Percentiles rank a stretch among this genome's conserved stretches.
Conservation (phyloP, 768 basidiomycete genomes). For the Tricholoma furcatifolium region DNA sequence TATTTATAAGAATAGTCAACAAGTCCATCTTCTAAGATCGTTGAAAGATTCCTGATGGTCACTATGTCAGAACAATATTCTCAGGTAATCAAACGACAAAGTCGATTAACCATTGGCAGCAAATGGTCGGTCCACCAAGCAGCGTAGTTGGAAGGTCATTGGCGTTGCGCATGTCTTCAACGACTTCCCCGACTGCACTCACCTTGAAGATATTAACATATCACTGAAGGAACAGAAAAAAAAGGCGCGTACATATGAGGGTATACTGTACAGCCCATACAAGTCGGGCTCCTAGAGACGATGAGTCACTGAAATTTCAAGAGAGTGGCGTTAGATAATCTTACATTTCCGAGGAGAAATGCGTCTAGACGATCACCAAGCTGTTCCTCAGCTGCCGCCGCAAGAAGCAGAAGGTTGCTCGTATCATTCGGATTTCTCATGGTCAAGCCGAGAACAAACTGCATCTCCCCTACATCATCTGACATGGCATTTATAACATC, state of each 20-base stretch:
- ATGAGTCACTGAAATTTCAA: not conserved
- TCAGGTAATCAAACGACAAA: not conserved
- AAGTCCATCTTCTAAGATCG: conserved; percentile 32
- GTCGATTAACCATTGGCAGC: conserved; percentile 30
- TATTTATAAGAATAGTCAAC: conserved; percentile 31
- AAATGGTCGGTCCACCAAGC: conserved; percentile 31
- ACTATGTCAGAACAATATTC: not conserved
- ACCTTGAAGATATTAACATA: conserved; percentile 18
- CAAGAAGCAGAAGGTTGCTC: conserved; percentile 24
- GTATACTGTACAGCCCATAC: conserved; percentile 32
- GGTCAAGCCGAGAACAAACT: conserved; percentile 33
- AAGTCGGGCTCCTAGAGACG: conserved; percentile 33
- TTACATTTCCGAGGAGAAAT: conserved; percentile 34
- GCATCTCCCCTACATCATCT: conserved; percentile 32
- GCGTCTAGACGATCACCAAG: conserved; percentile 32
- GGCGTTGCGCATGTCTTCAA: conserved; percentile 24
- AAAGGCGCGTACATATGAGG: conserved; percentile 24
- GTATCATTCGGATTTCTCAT: conserved; percentile 29
- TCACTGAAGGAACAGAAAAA: no score
- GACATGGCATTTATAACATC: conserved; percentile 35
- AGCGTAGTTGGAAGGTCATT: conserved; percentile 18
- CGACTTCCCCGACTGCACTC: conserved; percentile 26
- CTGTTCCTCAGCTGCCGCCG: conserved; percentile 23
- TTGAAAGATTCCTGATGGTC: conserved; percentile 25
- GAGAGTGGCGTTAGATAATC: not conserved